These are phyloP conservation scores for Podospora anserina DNA, from an alignment of 495 filamentous ascomycete species.

Conservation along the genomic window DNA sequence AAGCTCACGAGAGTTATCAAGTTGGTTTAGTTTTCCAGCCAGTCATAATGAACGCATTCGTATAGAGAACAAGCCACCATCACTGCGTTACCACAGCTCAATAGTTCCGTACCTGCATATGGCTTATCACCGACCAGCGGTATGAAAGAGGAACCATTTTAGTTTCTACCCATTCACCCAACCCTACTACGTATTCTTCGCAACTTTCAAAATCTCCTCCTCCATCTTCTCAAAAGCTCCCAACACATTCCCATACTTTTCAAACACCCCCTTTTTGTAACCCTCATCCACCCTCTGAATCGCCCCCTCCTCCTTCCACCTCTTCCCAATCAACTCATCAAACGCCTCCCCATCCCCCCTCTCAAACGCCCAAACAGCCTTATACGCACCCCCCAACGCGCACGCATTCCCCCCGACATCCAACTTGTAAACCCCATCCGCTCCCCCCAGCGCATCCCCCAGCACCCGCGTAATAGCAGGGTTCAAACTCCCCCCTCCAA, in stretches of 20 bases:
- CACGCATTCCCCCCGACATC: constrained; percentile 97
- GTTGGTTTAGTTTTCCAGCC: background rate
- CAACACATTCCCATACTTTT: constrained; percentile 71
- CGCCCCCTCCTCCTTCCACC: constrained; percentile 83
- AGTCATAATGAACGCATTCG: too few relatives aligned
- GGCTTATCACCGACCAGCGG: background rate
- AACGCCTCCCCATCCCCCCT: constrained; percentile 67
- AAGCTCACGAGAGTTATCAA: background rate
- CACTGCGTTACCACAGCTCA: background rate
- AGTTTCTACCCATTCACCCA: background rate
- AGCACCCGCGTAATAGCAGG: constrained; percentile 76
- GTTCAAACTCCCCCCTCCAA: constrained; percentile 86
- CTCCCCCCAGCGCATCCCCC: constrained; percentile 82
- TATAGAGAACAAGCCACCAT: too few relatives aligned
- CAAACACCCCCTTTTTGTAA: constrained; percentile 69
- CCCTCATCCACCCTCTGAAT: constrained; percentile 79
- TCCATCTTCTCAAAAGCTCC: constrained; percentile 81
- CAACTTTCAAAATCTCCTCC: constrained; percentile 55
- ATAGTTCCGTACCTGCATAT: background rate
- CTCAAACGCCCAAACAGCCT: constrained; percentile 89
- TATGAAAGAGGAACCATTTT: background rate
- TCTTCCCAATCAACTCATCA: constrained; percentile 74
- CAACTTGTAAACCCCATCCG: constrained; percentile 84
- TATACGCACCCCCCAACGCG: constrained; percentile 92
- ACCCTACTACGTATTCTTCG: constrained; percentile 36